Evolutionary conservation across 169 alveolate species (phyloP), one percentile per base, ranked within the genome.

Genomic region (Theileria equi): DNA sequence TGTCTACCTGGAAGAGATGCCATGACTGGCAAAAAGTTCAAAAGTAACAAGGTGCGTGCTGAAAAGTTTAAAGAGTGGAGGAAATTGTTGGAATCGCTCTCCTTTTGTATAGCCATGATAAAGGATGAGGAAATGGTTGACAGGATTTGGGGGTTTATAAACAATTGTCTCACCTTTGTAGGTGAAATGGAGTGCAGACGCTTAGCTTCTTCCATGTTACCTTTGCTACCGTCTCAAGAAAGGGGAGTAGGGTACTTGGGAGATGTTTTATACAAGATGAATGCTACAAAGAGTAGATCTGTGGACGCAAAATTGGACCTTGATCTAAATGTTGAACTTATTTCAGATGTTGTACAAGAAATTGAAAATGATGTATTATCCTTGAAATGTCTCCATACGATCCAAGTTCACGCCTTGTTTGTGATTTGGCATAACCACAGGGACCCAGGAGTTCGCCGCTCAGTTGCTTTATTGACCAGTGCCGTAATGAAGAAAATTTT

Each of bases 401-500:
- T 58, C 5, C 50, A 54, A 41, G 26, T 57, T n/a, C 83, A 72
- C 41, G 41, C 83, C 5, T 29, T 72, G 28, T 72, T 52, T 16
- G 40, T 72, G 25, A 11, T 72, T 21, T 59, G 45, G 17, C n/a
- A 3, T 23, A 61, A 66, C 21, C 65, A 59, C 35, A 53, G 49
- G 13, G 83, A 72, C 28, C 83, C 83, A 2, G 44, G 63, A 5
- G 69, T 72, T 11, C 59, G 83, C 13, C 44, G 83, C 25, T 26
- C 43, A 8, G 83, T 72, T 34, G 23, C 62, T 16, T 8, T 23
- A 13, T 34, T 72, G 50, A 57, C 83, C 17, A 21, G 29, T 19
- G 8, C 62, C 3, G 49, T 72, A 21, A 67, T 67, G 74, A n/a
- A 5, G n/a, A n/a, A n/a, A n/a, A n/a, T n/a, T n/a, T n/a, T n/a